A percentile compares a stretch with the other conserved stretches of the same genome.
Conservation (phyloP, 805 yeast genomes). For the Yarrowia hollandica region DNA sequence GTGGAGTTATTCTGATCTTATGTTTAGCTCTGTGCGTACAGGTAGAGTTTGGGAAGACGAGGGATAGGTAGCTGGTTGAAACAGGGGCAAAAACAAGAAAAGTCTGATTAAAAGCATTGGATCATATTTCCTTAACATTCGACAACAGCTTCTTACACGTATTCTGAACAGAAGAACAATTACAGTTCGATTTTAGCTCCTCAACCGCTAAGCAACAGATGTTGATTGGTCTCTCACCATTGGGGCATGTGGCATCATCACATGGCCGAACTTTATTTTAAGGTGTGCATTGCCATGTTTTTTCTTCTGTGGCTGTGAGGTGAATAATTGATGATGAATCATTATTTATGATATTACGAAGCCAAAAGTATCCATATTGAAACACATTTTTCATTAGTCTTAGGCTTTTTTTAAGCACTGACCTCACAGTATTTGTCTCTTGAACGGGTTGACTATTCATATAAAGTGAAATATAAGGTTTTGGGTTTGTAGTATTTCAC, state of each 20-base stretch:
- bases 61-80: not conserved
- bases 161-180: too few relatives aligned
- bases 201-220: not conserved
- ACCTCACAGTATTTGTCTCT: too few relatives aligned
- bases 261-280: conserved; percentile 8
- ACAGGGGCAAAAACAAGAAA: not conserved
- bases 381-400: too few relatives aligned
- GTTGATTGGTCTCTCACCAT: not conserved
- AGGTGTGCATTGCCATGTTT: conserved; percentile 3
- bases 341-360: too few relatives aligned
- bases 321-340: not conserved
- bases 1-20: not conserved
- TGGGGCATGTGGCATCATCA: conserved; percentile 13
- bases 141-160: too few relatives aligned
- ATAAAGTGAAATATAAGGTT: not conserved
- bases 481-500: not conserved
- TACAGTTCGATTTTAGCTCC: too few relatives aligned
- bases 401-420: too few relatives aligned
- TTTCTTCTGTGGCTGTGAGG: not conserved
- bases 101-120: not conserved
- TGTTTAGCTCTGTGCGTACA: conserved; percentile 2
- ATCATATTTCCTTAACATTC: too few relatives aligned
- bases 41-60: not conserved
- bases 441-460: not conserved
- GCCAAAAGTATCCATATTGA: too few relatives aligned